These are phyloP conservation scores for Monosporascus cannonballus DNA, from an alignment of 2,329 filamentous ascomycete genomes.

Conservation along the genomic window DNA sequence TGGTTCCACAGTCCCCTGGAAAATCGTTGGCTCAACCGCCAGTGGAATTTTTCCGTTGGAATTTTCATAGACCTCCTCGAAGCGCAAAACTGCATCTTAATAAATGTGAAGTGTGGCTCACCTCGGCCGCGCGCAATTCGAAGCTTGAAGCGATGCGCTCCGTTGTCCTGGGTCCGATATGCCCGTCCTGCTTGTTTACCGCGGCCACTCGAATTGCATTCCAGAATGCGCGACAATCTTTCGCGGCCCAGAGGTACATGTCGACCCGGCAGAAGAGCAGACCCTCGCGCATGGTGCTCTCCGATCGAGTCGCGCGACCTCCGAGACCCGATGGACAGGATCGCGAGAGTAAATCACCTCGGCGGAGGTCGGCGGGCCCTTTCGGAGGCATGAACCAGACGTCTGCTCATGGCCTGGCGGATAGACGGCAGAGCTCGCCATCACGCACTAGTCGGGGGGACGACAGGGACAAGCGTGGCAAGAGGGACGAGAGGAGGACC, in stretches of 20 bases:
- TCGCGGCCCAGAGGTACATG: slow-evolving; percentile 16
- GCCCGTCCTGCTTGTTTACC: slow-evolving; percentile 22
- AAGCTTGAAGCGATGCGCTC: slow-evolving; percentile 11
- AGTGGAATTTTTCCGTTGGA: too few relatives aligned
- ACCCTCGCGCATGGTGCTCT: slow-evolving; percentile 54
- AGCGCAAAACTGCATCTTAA: too few relatives aligned
- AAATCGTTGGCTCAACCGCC: too few relatives aligned
- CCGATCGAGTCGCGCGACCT: slow-evolving; percentile 42
- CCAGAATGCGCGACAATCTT: slow-evolving; percentile 13
- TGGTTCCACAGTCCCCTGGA: too few relatives aligned
- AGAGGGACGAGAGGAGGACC: slow-evolving; percentile 47
- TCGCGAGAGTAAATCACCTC: slow-evolving; percentile 30
- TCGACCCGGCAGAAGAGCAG: slow-evolving; percentile 14
- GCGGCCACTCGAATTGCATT: slow-evolving; percentile 6
- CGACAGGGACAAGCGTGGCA: slow-evolving; percentile 23
- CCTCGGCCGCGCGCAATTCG: too few relatives aligned
- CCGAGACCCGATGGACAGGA: slow-evolving; percentile 24
- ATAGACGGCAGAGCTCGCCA: slow-evolving; percentile 11
- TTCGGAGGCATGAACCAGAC: slow-evolving; percentile 53
- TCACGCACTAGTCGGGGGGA: slow-evolving; percentile 5
- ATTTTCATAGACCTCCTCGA: too few relatives aligned
- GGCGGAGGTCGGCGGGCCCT: slow-evolving; percentile 38
- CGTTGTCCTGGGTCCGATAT: slow-evolving; percentile 18
- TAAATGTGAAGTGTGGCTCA: too few relatives aligned
- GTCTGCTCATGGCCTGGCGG: slow-evolving; percentile 28